These are phyloP conservation scores for Fraxinus sp. DNA, from an alignment of 305 asterid genomes.

Conservation along the genomic window DNA sequence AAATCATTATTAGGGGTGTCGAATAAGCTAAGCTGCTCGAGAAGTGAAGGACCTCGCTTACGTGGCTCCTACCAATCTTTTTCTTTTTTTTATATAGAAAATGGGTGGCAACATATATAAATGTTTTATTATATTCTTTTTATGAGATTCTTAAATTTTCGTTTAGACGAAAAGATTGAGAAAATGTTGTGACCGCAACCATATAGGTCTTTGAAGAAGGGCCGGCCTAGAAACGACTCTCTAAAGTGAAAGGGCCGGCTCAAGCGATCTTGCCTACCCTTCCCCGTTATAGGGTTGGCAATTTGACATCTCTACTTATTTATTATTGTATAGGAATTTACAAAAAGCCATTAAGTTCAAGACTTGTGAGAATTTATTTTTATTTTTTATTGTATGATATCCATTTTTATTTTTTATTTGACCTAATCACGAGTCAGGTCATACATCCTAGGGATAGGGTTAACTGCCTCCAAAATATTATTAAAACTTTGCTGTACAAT, in stretches of 20 bases:
- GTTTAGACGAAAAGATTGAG: too few relatives aligned
- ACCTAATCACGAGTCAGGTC: neutral
- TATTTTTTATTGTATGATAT: neutral
- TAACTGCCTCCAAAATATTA: constrained; percentile 21
- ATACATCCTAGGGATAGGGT: neutral
- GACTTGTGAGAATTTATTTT: too few relatives aligned
- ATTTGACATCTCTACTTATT: too few relatives aligned
- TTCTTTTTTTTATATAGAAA: too few relatives aligned
- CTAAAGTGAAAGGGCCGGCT: neutral
- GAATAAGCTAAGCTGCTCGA: neutral
- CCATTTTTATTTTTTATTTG: neutral
- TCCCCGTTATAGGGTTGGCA: too few relatives aligned
- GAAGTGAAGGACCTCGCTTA: neutral
- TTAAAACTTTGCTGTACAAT: too few relatives aligned
- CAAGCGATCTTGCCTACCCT: too few relatives aligned
- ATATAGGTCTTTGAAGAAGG: neutral
- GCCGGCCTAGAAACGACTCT: neutral
- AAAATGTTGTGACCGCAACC: too few relatives aligned
- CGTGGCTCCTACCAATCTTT: neutral
- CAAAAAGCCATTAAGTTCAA: too few relatives aligned
- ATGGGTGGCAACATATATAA: neutral
- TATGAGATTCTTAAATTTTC: neutral
- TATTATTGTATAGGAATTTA: too few relatives aligned
- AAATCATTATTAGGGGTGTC: neutral
- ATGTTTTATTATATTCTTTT: too few relatives aligned